Evolutionary conservation across 441 rosid genomes (phyloP).

Genomic region (Dalechampia spathulata): DNA sequence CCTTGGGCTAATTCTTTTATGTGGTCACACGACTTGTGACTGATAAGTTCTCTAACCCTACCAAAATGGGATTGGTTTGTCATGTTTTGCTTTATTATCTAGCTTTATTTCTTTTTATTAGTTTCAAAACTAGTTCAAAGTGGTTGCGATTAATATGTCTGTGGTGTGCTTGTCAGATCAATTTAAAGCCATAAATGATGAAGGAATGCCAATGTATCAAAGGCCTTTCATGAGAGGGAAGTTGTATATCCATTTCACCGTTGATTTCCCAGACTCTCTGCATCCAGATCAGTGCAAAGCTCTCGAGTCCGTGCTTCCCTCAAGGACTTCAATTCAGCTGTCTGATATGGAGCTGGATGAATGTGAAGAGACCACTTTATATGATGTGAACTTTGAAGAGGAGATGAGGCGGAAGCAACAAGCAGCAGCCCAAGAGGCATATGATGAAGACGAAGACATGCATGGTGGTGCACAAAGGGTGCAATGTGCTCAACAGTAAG

Average conservation of each 20-base stretch:
- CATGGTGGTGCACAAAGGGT: constrained; percentile 82
- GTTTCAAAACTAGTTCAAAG: too few species aligned
- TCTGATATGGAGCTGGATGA: constrained; percentile 93
- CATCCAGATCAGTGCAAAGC: constrained; percentile 60
- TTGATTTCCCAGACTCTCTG: constrained; percentile 79
- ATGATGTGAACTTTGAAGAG: constrained; percentile 80
- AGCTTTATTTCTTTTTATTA: too few species aligned
- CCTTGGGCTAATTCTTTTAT: too few species aligned
- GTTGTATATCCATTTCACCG: constrained; percentile 72
- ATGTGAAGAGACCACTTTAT: constrained; percentile 86
- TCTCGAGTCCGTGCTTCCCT: constrained; percentile 57
- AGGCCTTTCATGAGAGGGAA: constrained; percentile 94
- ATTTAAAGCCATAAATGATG: constrained; percentile 80
- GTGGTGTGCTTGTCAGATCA: too few species aligned
- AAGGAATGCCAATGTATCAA: constrained; percentile 89
- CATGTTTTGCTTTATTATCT: too few species aligned
- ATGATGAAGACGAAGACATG: constrained; percentile 77
- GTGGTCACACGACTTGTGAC: too few species aligned
- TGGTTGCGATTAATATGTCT: too few species aligned
- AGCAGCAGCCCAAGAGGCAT: constrained; percentile 64
- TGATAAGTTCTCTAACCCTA: too few species aligned
- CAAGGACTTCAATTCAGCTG: constrained; percentile 43
- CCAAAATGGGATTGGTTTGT: too few species aligned
- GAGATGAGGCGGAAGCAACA: constrained; percentile 81
- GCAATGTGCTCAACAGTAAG: constrained; percentile 90